phyloP scores from a whole-genome alignment of 768 basidiomycete species.

The Crepidotus variabilis region DNA sequence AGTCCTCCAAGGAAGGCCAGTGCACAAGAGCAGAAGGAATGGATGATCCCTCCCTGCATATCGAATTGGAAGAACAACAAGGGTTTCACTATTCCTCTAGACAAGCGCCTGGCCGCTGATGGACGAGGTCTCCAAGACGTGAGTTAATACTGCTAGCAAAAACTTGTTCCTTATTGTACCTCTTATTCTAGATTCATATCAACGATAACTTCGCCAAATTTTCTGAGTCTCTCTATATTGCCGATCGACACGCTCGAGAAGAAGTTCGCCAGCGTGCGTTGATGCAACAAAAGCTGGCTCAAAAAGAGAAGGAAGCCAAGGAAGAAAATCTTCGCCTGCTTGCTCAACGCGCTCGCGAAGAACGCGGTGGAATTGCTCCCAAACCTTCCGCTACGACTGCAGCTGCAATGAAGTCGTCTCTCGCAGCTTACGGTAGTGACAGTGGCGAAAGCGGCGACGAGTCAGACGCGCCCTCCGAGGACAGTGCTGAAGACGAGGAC shows the following conservation, averaged over 20 bases:
- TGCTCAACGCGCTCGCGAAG: slow-evolving; percentile 94
- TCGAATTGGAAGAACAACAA: slow-evolving; percentile 99
- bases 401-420: slow-evolving; percentile 67
- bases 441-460: slow-evolving; percentile 48
- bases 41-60: slow-evolving; percentile 99
- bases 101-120: slow-evolving; percentile 96
- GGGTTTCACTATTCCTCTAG: slow-evolving; percentile 97
- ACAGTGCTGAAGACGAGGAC: slow-evolving; percentile 74
- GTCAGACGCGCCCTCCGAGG: slow-evolving; percentile 45
- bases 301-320: slow-evolving; percentile 96
- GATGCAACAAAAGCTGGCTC: slow-evolving; percentile 98
- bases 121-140: slow-evolving; percentile 98
- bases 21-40: slow-evolving; percentile 97
- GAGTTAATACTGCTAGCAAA: slow-evolving; percentile 25
- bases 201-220: slow-evolving; percentile 99
- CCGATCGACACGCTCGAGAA: slow-evolving; percentile 95
- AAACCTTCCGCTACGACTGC: slow-evolving; percentile 66
- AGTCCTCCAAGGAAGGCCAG: slow-evolving; percentile 96
- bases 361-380: slow-evolving; percentile 76
- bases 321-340: slow-evolving; percentile 93
- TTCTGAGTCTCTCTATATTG: slow-evolving; percentile 92
- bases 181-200: slow-evolving; percentile 76
- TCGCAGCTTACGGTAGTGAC: slow-evolving; percentile 87
- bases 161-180: background rate
- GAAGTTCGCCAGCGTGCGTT: slow-evolving; percentile 94